A percentile compares a stretch with the other conserved stretches of the same genome.
These are phyloP conservation scores for Tetrapisispora pingtungensis DNA, from an alignment of 805 yeast species.

Conservation along the genomic window DNA sequence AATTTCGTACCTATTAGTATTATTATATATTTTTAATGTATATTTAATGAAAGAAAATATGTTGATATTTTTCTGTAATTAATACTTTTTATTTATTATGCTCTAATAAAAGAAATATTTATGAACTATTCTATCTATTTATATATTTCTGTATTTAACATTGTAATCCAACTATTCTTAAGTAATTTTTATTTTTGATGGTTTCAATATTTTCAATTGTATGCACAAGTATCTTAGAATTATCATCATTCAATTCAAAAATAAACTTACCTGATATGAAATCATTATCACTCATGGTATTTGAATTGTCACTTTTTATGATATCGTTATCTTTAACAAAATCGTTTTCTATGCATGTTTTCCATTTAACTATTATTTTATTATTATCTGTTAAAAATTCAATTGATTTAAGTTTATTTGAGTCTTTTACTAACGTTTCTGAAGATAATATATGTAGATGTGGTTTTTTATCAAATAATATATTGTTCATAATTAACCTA, in stretches of 20 bases:
- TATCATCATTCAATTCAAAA: slow-evolving; percentile 51
- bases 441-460: slow-evolving; percentile 38
- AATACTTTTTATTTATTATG: neutral
- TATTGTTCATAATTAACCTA: slow-evolving; percentile 42
- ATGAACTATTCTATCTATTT: neutral
- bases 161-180: slow-evolving; percentile 8
- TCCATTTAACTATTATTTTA: slow-evolving; percentile 22
- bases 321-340: too few species aligned
- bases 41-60: neutral
- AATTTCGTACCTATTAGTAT: too few species aligned
- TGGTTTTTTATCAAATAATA: slow-evolving; percentile 44
- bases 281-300: slow-evolving; percentile 2
- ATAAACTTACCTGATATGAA: slow-evolving; percentile 44
- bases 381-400: slow-evolving; percentile 14
- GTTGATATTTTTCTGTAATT: too few species aligned
- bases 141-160: neutral
- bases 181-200: slow-evolving; percentile 33
- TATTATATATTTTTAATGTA: neutral
- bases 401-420: neutral
- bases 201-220: slow-evolving; percentile 59
- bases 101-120: neutral
- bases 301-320: neutral
- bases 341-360: slow-evolving; percentile 14
- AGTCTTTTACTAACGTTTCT: slow-evolving; percentile 20
- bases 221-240: slow-evolving; percentile 48